A percentile compares a stretch with the other conserved stretches of the same genome.
Evolutionary conservation across 768 basidiomycete species (phyloP).

Genomic region (Epithele typhae): DNA sequence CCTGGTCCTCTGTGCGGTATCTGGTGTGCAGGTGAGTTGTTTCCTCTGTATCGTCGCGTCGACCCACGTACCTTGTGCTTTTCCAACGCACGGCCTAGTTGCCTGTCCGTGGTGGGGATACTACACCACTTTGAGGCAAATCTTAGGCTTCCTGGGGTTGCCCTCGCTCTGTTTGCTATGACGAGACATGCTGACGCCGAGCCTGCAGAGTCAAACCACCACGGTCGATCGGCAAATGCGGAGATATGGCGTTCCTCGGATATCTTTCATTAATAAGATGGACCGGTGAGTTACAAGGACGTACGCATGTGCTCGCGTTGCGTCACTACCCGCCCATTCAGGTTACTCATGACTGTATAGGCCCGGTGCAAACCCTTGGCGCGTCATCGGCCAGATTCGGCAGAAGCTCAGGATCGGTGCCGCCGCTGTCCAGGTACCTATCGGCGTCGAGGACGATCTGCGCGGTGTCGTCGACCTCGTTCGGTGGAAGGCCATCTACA

Average conservation of each 20-base stretch:
- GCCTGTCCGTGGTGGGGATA: too few species aligned
- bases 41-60: too few species aligned
- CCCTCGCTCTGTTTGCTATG: too few species aligned
- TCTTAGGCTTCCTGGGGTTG: too few species aligned
- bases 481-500: conserved; percentile 91
- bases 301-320: conserved; percentile 6
- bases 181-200: too few species aligned
- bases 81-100: too few species aligned
- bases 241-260: conserved; percentile 90
- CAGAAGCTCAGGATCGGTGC: conserved; percentile 88
- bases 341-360: conserved; percentile 31
- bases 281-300: conserved; percentile 68
- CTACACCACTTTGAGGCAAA: too few species aligned
- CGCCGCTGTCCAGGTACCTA: conserved; percentile 94
- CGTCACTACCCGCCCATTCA: not conserved
- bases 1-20: conserved; percentile 93
- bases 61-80: too few species aligned
- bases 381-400: conserved; percentile 88
- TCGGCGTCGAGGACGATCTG: conserved; percentile 84
- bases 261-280: conserved; percentile 99
- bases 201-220: conserved; percentile 96
- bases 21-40: conserved; percentile 61
- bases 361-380: conserved; percentile 96
- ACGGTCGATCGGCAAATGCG: conserved; percentile 99
- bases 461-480: conserved; percentile 93